Evolutionary conservation across 441 rosid species (phyloP), one percentile per base, ranked within the genome.

Genomic region (Jatropha podagrica): DNA sequence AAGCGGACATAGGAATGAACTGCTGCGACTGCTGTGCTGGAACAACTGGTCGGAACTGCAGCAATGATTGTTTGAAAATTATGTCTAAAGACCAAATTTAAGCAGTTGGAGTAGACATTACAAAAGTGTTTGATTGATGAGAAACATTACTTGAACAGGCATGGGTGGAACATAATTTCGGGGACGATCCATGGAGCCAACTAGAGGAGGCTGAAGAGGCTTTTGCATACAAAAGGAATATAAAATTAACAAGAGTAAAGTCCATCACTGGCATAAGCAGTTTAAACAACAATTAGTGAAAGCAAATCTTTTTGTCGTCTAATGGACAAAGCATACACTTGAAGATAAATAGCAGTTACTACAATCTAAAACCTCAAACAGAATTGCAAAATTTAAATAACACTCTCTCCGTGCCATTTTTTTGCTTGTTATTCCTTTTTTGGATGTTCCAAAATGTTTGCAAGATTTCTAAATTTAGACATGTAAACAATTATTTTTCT

Each of bases 1-100:
- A 96, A 76, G 97, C 81, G 81, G 86, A 74, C 77, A 85, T 81
- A 37, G 87, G 85, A 75, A 84, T 81, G 84, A 85, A 88, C 65
- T 92, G 97, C 71, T 88, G 94, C 37, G 88, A 38, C 81, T 82
- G 98, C 52, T 86, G 90, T 51, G 83, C 76, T 27, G 89, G 95
- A 82, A 85, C 83, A 69, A 78, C 80, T 61, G 91, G 88, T 73
- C 89, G 90, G 73, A 87, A 86, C 97, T 90, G 87, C 82, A 82
- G 60, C 18, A 75, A 73, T 38, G 65, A 68, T 70, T 54, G 15
- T 62, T 59, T 3, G 49, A 26, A 56, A 66, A 73, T 11, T 41
- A 61, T 72, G 68, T 71, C 69, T 60, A 26, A n/a, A 68, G 52
- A 67, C 59, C 72, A 69, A 32, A 55, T 65, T 46, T 27, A 76